Conservation (phyloP, 2,329 filamentous ascomycete genomes). For the Trichothecium roseum region DNA sequence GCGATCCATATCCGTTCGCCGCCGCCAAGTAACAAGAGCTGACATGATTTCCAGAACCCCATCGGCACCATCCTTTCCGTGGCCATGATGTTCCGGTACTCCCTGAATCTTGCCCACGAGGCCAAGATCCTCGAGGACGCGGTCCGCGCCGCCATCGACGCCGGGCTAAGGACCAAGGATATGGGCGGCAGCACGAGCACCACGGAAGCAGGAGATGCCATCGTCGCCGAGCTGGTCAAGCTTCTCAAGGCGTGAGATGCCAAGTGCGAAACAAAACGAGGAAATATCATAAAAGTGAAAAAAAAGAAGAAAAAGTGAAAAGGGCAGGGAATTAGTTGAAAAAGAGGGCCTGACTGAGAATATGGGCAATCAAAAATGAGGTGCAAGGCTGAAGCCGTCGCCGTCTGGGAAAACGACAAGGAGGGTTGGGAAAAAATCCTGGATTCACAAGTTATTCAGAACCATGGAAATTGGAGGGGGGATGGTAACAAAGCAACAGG, state of each 20-base stretch:
- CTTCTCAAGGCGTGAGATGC: slow-evolving; percentile 6
- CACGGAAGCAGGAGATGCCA: slow-evolving; percentile 62
- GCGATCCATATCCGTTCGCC: slow-evolving; percentile 4
- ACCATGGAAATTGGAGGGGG: too few species aligned
- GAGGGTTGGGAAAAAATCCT: background rate
- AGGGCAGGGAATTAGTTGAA: too few species aligned
- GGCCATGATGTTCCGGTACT: slow-evolving; percentile 95
- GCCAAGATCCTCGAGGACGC: slow-evolving; percentile 72
- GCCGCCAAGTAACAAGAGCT: slow-evolving; percentile 7
- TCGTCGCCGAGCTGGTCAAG: slow-evolving; percentile 33
- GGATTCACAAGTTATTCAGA: background rate
- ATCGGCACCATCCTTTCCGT: slow-evolving; percentile 85
- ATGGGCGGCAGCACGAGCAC: slow-evolving; percentile 72
- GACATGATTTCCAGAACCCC: slow-evolving; percentile 34
- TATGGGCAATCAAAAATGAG: background rate
- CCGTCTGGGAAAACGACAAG: background rate
- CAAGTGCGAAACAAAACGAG: too few species aligned
- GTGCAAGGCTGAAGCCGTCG: background rate
- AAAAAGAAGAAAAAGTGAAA: background rate
- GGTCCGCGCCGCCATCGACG: slow-evolving; percentile 70
- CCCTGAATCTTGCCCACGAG: slow-evolving; percentile 67
- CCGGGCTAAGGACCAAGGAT: slow-evolving; percentile 69
- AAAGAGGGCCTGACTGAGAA: too few species aligned
- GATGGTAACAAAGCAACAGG: too few species aligned
- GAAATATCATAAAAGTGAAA: background rate